Evolutionary conservation across 306 rosid genomes (phyloP).

Genomic region (Acacia confusa): DNA sequence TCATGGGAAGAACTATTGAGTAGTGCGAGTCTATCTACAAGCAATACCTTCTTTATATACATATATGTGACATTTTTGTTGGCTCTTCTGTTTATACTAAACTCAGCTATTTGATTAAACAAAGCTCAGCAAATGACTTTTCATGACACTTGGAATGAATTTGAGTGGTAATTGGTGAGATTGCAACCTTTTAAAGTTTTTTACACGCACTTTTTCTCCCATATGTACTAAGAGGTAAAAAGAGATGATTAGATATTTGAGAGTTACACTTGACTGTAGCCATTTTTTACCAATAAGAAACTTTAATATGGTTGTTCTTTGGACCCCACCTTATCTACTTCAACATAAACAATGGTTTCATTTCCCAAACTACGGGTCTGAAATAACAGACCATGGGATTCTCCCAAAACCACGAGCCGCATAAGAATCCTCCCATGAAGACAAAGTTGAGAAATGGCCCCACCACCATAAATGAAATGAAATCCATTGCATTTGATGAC

Average conservation of each 20-base stretch:
- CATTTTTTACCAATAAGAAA: not conserved
- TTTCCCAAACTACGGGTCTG: slow-evolving; percentile 38
- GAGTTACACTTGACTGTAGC: not conserved
- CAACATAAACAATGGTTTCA: slow-evolving; percentile 22
- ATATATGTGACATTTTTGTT: not conserved
- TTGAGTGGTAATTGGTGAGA: not conserved
- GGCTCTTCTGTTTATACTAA: not conserved
- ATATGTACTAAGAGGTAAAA: not conserved
- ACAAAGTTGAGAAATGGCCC: slow-evolving; percentile 3
- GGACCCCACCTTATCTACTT: not conserved
- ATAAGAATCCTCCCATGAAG: not conserved
- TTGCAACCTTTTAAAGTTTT: not conserved
- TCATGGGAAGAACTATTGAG: not conserved
- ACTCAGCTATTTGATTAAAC: not conserved
- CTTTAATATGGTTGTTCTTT: not conserved
- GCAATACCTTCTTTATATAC: not conserved
- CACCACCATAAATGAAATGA: not conserved
- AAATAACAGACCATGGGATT: slow-evolving; percentile 5
- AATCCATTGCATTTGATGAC: not conserved
- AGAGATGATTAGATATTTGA: not conserved
- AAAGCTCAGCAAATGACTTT: not conserved
- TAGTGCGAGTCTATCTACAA: not conserved
- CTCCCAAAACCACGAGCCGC: slow-evolving; percentile 31
- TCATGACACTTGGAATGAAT: not conserved
- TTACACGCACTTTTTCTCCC: not conserved